phyloP scores from a whole-genome alignment of 225 moss, liverwort and hornwort species.

The Polytrichum formosum region DNA sequence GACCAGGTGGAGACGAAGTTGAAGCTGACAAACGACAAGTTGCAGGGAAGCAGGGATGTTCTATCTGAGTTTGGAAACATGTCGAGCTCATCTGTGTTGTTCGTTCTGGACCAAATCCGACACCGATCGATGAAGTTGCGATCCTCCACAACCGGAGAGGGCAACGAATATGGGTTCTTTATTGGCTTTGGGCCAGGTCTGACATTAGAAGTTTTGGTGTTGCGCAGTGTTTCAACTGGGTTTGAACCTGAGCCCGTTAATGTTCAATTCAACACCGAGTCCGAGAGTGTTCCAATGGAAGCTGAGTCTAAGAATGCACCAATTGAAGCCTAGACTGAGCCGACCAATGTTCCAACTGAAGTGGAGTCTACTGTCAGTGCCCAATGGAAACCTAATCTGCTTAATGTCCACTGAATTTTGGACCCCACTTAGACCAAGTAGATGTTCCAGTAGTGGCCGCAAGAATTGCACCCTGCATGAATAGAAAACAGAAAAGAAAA shows the following conservation, averaged over 20 bases:
- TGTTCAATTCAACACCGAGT: not conserved
- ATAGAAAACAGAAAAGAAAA: too few species aligned
- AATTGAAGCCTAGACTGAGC: too few species aligned
- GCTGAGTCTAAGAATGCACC: too few species aligned
- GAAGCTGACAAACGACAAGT: slow-evolving; percentile 18
- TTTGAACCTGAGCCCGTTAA: not conserved
- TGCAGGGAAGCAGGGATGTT: slow-evolving; percentile 26
- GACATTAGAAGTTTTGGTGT: slow-evolving; percentile 21
- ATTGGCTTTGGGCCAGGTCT: slow-evolving; percentile 34
- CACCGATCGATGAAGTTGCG: slow-evolving; percentile 25
- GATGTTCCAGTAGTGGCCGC: too few species aligned
- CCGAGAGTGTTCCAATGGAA: too few species aligned
- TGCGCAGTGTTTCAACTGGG: slow-evolving; percentile 7
- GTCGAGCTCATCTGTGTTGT: slow-evolving; percentile 24
- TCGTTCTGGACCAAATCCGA: slow-evolving; percentile 31
- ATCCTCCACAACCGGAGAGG: slow-evolving; percentile 20
- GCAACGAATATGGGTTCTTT: slow-evolving; percentile 32
- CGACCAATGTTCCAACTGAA: too few species aligned
- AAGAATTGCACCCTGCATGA: too few species aligned
- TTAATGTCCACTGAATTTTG: too few species aligned
- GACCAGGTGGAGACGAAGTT: slow-evolving; percentile 29
- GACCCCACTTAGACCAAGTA: too few species aligned
- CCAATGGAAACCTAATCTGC: too few species aligned
- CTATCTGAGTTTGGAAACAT: slow-evolving; percentile 29
- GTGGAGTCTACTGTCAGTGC: too few species aligned